These are phyloP conservation scores for Cercospora janseana DNA, from an alignment of 2,329 filamentous ascomycete species.

Conservation along the genomic window DNA sequence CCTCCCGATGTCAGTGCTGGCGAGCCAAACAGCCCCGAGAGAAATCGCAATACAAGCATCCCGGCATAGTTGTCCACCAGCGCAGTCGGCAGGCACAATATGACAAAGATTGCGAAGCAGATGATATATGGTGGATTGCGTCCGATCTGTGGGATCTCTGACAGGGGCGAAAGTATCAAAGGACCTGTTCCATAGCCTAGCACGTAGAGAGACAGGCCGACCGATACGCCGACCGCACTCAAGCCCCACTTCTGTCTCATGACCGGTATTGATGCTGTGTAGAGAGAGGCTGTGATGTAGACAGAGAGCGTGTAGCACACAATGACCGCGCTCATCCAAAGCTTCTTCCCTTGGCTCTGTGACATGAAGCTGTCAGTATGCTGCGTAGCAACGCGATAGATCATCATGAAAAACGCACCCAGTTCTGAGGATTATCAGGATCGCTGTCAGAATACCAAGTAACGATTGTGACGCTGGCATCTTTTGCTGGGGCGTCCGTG, in stretches of 20 bases:
- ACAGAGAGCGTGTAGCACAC: conserved; percentile 59
- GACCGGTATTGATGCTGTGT: conserved; percentile 45
- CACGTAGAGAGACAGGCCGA: conserved; percentile 59
- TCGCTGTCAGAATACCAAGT: conserved; percentile 42
- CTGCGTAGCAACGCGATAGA: too few species aligned
- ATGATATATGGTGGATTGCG: conserved; percentile 66
- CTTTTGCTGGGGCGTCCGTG: not conserved
- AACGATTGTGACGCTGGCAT: conserved; percentile 5
- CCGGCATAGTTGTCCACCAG: conserved; percentile 62
- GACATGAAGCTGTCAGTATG: too few species aligned
- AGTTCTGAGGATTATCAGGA: conserved; percentile 35
- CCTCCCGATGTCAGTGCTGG: conserved; percentile 62
- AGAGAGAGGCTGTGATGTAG: conserved; percentile 54
- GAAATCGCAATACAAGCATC: conserved; percentile 57
- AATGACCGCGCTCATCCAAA: conserved; percentile 22
- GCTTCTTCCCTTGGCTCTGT: conserved; percentile 33
- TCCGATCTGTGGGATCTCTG: conserved; percentile 65
- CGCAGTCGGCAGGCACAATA: conserved; percentile 64
- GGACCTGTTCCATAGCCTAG: conserved; percentile 55
- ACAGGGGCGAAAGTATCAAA: conserved; percentile 63
- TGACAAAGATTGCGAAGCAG: conserved; percentile 67
- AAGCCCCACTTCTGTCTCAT: conserved; percentile 51
- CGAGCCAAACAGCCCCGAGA: conserved; percentile 65
- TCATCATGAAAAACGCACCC: too few species aligned
- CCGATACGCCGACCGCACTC: conserved; percentile 53